These are phyloP conservation scores for Coniochaeta ligniaria DNA, from an alignment of 2,329 filamentous ascomycete genomes.

Conservation along the genomic window DNA sequence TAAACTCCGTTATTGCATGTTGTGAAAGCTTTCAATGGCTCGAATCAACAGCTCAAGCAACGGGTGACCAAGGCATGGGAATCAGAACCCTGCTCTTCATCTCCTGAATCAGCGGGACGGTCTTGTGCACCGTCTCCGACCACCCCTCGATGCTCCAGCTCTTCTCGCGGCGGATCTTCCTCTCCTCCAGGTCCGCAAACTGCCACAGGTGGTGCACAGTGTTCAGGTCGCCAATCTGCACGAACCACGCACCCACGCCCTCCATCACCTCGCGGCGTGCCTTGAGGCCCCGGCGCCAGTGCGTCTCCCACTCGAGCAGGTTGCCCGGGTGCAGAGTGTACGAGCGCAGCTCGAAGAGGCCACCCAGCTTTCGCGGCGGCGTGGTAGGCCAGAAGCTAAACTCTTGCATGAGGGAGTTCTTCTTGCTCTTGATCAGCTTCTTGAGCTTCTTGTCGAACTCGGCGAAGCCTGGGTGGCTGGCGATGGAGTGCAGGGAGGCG, in stretches of 20 bases:
- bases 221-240: constrained; percentile 95
- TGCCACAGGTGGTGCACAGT: constrained; percentile 98
- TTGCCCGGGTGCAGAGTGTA: constrained; percentile 96
- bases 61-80: constrained; percentile 94
- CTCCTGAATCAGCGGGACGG: constrained; percentile 88
- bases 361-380: constrained; percentile 79
- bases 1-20: background rate
- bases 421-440: constrained; percentile 75
- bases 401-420: constrained; percentile 93
- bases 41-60: constrained; percentile 48
- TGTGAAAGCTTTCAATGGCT: background rate
- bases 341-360: constrained; percentile 90
- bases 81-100: constrained; percentile 95
- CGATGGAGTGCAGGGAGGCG: constrained; percentile 78
- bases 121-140: constrained; percentile 97
- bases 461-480: constrained; percentile 73
- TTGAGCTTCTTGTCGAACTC: constrained; percentile 82
- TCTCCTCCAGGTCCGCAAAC: constrained; percentile 92
- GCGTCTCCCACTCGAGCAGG: constrained; percentile 95
- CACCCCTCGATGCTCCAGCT: constrained; percentile 94
- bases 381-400: constrained; percentile 99
- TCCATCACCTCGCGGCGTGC: constrained; percentile 97
- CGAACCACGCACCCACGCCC: constrained; percentile 96
- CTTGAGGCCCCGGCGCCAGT: constrained; percentile 89
- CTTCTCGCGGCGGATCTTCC: constrained; percentile 82